Base-by-base conservation (phyloP, 2,329 filamentous ascomycete species). In the Stenocarpella maydis region DNA sequence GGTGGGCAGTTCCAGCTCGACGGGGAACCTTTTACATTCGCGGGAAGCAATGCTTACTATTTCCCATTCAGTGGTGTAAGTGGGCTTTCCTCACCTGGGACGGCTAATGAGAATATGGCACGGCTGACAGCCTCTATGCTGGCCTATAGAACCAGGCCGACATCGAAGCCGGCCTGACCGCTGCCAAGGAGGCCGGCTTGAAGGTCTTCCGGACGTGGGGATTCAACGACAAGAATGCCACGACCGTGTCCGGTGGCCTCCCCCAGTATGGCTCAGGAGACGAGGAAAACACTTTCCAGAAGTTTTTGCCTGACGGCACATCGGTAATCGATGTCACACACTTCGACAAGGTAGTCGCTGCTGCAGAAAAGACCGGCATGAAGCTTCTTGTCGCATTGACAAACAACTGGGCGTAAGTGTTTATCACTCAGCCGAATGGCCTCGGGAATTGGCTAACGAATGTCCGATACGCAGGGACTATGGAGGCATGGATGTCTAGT, bases 141-240 rank as follows among this genome's bases (percentile, higher is more conserved):
- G 4, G n/a, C 28, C 2, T n/a, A 6, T 9, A 63, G 58, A 63
- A 28, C 28, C 58, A 63, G n/a, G 58, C 80, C 3, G 84, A 87
- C 72, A 80, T 84, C 54, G 81, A 83, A 43, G 78, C 79, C 41
- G 84, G 84, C 26, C 75, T 86, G 65, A 77, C 73, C 8, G 84
- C 82, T 24, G 84, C 82, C 53, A 82, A 82, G 71, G 78, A 82
- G 6, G 84, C 84, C 10, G 84, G 84, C 3, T 76, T 87, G 24
- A 85, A 81, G 61, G 85, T 88, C 6, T 83, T 88, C 74, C 83
- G 86, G 31, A 87, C 85, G 10, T 88, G 86, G 86, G 85, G 84
- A 19, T 88, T 87, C 80, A 86, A 87, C 73, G 86, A 88, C 76
- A 85, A 84, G 74, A 88, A 88, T 74, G 78, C 77, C 28, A 87